Evolutionary conservation across 2,329 filamentous ascomycete genomes (phyloP), one percentile per base, ranked within the genome.

Genomic region (Penicillium sp.): DNA sequence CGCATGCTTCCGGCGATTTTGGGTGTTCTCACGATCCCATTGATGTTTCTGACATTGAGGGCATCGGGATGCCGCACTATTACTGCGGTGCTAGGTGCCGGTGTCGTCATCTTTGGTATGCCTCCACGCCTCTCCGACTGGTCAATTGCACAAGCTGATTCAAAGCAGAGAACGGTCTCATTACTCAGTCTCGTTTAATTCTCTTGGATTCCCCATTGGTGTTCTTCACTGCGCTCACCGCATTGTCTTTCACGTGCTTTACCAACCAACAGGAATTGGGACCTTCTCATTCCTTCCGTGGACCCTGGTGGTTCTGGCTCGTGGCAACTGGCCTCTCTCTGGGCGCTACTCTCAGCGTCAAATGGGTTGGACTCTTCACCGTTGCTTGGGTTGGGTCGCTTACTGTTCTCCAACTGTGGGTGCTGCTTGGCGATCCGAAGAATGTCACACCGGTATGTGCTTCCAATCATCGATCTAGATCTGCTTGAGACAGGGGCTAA

Each of bases 301-400:
- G 86, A 8, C 84, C 82, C 63, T 98, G 93, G 93, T 98, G 93
- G 93, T 96, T 97, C 74, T 98, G 93, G 91, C 79, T 98, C 48
- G 78, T 79, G 50, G 83, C 88, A 66, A 94, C 87, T 39, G 93
- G 93, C 60, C 74, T 98, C 38, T 87, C 85, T 33, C 77, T 98
- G 43, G 93, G 93, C 55, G 84, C 91, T 44, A 97, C 93, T 8
- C 81, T 84, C 54, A 97, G 91, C 73, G 90, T 97, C 64, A 98
- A 98, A 76, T 98, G 93, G 93, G 93, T 97, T 64, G 93, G 93
- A 44, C 78, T 98, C 45, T 97, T 98, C 76, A 98, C 93, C 56
- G 96, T 96, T 69, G 93, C 91, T 43, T 98, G 93, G 93, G 88
- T 98, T 59, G 93, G 93, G 54, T 82, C 79, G 70, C 80, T 98